Evolutionary conservation across 192 early-diverging fungal genomes (phyloP), one percentile per base, ranked within the genome.

Genomic region (Hyaloraphidium curvatum): DNA sequence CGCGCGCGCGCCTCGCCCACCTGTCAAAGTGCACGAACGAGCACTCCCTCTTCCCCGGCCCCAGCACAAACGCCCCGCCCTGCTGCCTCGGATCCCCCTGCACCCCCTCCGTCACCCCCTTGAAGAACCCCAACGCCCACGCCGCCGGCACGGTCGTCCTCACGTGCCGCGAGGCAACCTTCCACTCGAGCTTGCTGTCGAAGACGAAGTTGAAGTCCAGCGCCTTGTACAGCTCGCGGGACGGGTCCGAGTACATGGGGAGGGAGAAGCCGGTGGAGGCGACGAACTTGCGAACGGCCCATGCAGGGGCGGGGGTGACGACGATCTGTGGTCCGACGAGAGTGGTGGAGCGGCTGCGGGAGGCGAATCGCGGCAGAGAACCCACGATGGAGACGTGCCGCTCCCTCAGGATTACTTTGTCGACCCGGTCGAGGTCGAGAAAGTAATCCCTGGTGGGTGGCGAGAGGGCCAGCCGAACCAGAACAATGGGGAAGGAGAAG

Each of bases 61-160:
- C 43, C 43, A 48, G 43, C 7, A 48, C 43, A 48, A 48, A 48
- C 43, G 43, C 5, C 14, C 43, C 43, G 43, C 43, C 43, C 23
- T 48, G 43, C 43, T 48, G 43, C 14, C 43, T 14, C 43, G 43
- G 43, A 25, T 48, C 43, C 7, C 43, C 43, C 23, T 48, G 43
- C 14, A 25, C 5, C 17, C 35, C 35, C 7, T 25, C 43, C 43
- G 43, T 25, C 4, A 48, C 43, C 9, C 43, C 43, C 43, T 21
- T 48, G 43, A 25, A 14, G 43, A 48, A 48, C 11, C 43, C 43
- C 43, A 22, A 22, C 17, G 25, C 23, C 43, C 43, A 48, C 43
- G 43, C 43, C 14, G 5, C 43, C 7, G 43, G 43, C 11, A 48
- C 43, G 23, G 43, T 48, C 14, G 43, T 48, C 14, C 43, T 11